Conservation (phyloP, 1,284 basidiomycete genomes). For the Rhodofomes roseus region DNA sequence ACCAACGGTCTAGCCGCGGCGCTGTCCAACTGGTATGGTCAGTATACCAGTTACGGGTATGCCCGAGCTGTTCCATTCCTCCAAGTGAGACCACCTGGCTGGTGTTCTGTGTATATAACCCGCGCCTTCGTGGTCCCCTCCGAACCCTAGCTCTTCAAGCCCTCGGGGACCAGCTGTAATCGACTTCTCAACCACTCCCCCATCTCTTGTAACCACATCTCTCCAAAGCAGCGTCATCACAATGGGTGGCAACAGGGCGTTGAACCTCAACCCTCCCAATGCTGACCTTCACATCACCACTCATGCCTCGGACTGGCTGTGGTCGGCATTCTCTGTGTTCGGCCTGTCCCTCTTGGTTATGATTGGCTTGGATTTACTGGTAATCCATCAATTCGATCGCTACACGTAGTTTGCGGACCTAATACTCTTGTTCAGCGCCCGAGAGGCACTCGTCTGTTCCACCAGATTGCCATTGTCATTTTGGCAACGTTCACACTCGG, state of each 20-base stretch:
- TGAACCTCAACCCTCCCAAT: conserved; percentile 35
- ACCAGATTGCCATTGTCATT: conserved; percentile 45
- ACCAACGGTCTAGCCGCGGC: not conserved
- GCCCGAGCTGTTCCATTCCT: not conserved
- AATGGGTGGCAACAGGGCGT: conserved; percentile 22
- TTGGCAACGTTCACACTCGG: conserved; percentile 41
- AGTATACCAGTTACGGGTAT: not conserved
- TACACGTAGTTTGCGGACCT: conserved; percentile 21
- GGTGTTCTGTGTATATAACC: conserved; percentile 1
- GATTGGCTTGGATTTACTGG: conserved; percentile 36
- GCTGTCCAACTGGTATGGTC: not conserved
- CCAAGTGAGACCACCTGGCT: not conserved
- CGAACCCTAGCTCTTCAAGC: conserved; percentile 4
- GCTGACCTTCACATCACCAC: conserved; percentile 37
- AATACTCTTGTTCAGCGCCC: conserved; percentile 26
- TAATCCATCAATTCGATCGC: conserved; percentile 23
- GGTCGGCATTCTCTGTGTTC: conserved; percentile 53
- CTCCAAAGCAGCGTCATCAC: conserved; percentile 3
- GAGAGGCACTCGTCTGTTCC: conserved; percentile 41
- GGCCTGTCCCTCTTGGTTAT: conserved; percentile 34
- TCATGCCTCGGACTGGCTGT: conserved; percentile 48
- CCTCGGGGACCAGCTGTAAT: conserved; percentile 3
- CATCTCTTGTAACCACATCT: not conserved
- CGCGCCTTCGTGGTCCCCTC: not conserved
- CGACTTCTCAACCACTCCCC: not conserved